phyloP scores from a whole-genome alignment of 1,139 yeast genomes.

The Suhomyces panamericanus region DNA sequence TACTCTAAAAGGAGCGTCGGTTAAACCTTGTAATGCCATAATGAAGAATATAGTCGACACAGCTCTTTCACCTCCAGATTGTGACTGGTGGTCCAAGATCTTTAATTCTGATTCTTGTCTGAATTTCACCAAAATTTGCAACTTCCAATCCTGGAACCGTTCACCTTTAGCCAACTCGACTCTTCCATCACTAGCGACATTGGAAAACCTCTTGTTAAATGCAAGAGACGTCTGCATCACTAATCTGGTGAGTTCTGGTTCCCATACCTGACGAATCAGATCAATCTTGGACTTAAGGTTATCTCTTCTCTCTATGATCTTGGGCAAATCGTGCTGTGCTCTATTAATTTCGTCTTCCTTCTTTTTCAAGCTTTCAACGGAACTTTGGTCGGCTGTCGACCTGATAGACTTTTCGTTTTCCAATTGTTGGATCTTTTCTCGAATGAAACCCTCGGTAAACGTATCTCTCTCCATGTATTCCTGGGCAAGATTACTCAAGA shows the following conservation, averaged over 20 bases:
- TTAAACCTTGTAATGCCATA: conserved; percentile 88
- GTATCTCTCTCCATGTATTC: conserved; percentile 41
- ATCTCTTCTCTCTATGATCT: conserved; percentile 25
- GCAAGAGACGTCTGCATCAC: conserved; percentile 57
- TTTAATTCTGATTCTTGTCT: conserved; percentile 72
- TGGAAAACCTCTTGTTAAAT: conserved; percentile 64
- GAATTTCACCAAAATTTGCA: conserved; percentile 83
- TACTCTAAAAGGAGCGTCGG: conserved; percentile 88
- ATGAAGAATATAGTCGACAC: conserved; percentile 90
- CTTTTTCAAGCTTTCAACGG: conserved; percentile 33
- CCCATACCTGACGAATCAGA: conserved; percentile 51
- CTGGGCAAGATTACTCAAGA: conserved; percentile 45
- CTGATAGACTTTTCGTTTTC: conserved; percentile 43
- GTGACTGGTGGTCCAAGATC: conserved; percentile 78
- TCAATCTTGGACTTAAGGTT: conserved; percentile 38
- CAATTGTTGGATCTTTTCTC: conserved; percentile 33
- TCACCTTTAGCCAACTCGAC: conserved; percentile 59
- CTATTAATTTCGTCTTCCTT: conserved; percentile 34
- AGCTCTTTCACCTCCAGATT: conserved; percentile 97
- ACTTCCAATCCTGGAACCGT: conserved; percentile 72
- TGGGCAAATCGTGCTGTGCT: conserved; percentile 37
- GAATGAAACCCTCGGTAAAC: conserved; percentile 41
- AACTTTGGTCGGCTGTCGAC: conserved; percentile 41
- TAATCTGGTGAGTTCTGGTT: conserved; percentile 52
- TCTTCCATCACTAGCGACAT: conserved; percentile 84